phyloP scores from a whole-genome alignment of 371 early-diverging fungal species.

The Dinochytrium kinnereticum region DNA sequence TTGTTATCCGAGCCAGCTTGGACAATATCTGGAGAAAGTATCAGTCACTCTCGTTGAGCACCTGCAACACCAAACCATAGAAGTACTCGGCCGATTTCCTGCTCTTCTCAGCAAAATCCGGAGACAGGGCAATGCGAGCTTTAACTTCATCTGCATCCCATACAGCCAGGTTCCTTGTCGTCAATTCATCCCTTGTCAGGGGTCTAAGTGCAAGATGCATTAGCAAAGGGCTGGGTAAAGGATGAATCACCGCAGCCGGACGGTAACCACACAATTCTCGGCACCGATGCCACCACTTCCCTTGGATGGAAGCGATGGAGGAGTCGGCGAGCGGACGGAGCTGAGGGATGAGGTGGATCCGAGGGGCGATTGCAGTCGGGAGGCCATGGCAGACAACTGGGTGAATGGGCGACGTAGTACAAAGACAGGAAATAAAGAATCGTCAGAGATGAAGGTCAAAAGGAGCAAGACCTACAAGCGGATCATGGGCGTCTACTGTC shows the following conservation, averaged over 20 bases:
- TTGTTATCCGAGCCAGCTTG: constrained; percentile 49
- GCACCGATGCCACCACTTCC: constrained; percentile 21
- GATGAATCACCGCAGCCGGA: constrained; percentile 13
- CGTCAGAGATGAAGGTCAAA: constrained; percentile 72
- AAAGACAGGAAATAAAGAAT: no score
- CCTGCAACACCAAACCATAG: constrained; percentile 33
- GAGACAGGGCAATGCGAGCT: constrained; percentile 20
- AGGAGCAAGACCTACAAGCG: constrained; percentile 77
- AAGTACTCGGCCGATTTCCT: constrained; percentile 32
- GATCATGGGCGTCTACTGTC: constrained; percentile 76
- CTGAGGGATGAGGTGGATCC: constrained; percentile 1
- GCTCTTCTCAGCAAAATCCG: constrained; percentile 27
- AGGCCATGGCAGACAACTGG: no score
- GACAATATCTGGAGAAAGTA: constrained; percentile 34
- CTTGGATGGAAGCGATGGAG: constrained; percentile 1
- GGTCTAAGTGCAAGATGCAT: constrained; percentile 21
- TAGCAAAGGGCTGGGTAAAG: no score
- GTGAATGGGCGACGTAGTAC: no score
- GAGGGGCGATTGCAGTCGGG: constrained; percentile 5
- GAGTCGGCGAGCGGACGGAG: constrained; percentile 7
- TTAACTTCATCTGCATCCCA: constrained; percentile 29
- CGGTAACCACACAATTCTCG: constrained; percentile 25
- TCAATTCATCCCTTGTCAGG: constrained; percentile 18
- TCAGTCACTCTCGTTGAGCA: background rate
- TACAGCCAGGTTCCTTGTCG: constrained; percentile 5